Conservation (phyloP, 1,284 basidiomycete species). For the Cutaneotrichosporon cutaneum region DNA sequence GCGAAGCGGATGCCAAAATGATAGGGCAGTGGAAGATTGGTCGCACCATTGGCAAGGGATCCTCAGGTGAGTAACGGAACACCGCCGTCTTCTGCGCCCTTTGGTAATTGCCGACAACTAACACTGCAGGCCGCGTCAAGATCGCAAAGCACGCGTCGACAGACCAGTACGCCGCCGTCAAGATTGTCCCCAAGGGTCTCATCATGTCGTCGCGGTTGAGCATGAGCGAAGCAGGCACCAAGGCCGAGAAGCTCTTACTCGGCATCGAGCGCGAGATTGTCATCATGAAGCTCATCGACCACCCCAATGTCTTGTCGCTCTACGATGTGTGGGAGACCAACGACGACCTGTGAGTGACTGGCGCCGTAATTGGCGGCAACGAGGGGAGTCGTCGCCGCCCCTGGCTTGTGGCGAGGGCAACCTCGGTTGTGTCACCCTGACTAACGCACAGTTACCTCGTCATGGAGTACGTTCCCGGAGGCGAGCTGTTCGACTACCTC, state of each 20-base stretch:
- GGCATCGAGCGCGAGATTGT: slow-evolving; percentile 96
- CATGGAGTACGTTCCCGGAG: slow-evolving; percentile 95
- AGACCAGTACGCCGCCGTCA: slow-evolving; percentile 89
- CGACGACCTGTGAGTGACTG: slow-evolving; percentile 41
- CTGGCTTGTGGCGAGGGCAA: not conserved
- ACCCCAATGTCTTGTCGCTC: slow-evolving; percentile 90
- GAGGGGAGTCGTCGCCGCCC: not conserved
- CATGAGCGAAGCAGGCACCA: slow-evolving; percentile 61
- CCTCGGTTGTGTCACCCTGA: not conserved
- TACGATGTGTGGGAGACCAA: slow-evolving; percentile 94
- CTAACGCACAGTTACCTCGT: slow-evolving; percentile 67
- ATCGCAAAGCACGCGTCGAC: slow-evolving; percentile 85
- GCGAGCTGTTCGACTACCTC: slow-evolving; percentile 94
- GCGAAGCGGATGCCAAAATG: slow-evolving; percentile 51
- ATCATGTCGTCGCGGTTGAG: slow-evolving; percentile 69
- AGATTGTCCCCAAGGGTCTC: slow-evolving; percentile 89
- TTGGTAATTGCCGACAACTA: slow-evolving; percentile 1
- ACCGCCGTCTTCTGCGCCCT: not conserved
- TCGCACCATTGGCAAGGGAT: slow-evolving; percentile 84
- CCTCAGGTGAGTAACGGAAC: slow-evolving; percentile 64
- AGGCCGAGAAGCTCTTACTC: slow-evolving; percentile 77
- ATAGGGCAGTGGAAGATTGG: slow-evolving; percentile 93
- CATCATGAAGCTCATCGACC: slow-evolving; percentile 98
- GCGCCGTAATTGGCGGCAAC: not conserved
- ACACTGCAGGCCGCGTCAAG: slow-evolving; percentile 73